Evolutionary conservation across 306 rosid species (phyloP).

Genomic region (Lathyrus sativus): DNA sequence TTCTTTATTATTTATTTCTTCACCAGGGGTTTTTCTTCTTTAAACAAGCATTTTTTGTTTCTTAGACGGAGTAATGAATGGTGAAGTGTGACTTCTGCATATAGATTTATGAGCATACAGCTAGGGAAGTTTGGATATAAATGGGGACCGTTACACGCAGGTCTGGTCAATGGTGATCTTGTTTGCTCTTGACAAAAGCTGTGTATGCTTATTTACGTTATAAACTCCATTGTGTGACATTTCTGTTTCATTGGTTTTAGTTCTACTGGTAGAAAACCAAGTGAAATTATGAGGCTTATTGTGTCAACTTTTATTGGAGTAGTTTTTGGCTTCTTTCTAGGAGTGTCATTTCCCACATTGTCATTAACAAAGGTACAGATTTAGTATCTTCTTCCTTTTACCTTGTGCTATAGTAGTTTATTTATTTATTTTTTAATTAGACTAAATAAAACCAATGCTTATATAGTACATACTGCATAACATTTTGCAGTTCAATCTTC

Average conservation of each 20-base stretch:
- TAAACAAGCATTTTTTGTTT: conserved; percentile 35
- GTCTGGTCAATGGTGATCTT: conserved; percentile 45
- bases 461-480: conserved; percentile 31
- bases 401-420: conserved; percentile 27
- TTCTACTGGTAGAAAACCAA: conserved; percentile 68
- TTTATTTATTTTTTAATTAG: conserved; percentile 16
- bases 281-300: conserved; percentile 80
- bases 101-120: conserved; percentile 49
- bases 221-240: conserved; percentile 34
- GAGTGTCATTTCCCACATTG: conserved; percentile 81
- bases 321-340: conserved; percentile 87
- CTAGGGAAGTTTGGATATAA: conserved; percentile 48
- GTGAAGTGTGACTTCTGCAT: conserved; percentile 50
- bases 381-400: conserved; percentile 25
- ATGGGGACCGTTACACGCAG: conserved; percentile 89
- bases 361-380: conserved; percentile 80
- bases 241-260: conserved; percentile 62
- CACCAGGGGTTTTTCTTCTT: conserved; percentile 48
- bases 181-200: conserved; percentile 7
- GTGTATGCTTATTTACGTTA: conserved; percentile 25
- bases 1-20: conserved; percentile 41
- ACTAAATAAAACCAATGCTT: conserved; percentile 30
- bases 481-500: conserved; percentile 72
- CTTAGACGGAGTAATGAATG: conserved; percentile 41
- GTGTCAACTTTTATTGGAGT: conserved; percentile 81